A percentile compares a stretch with the other conserved stretches of the same genome.
Conservation (phyloP, 805 yeast genomes). For the Candida krabiensis region DNA sequence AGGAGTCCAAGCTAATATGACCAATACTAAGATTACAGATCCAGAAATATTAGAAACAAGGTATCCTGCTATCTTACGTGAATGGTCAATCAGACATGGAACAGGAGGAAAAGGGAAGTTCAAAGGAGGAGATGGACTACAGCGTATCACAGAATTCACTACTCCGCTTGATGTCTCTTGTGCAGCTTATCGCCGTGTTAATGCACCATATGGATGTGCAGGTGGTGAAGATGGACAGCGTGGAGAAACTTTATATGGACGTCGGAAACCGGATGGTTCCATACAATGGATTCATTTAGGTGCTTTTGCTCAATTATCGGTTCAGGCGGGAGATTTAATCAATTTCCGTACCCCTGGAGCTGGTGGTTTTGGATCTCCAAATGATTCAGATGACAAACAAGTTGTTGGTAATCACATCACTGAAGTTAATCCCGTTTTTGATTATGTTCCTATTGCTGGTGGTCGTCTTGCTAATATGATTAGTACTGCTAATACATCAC, state of each 20-base stretch:
- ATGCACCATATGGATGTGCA: slow-evolving; percentile 53
- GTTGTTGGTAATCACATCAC: no score
- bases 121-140: slow-evolving; percentile 53
- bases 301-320: slow-evolving; percentile 38
- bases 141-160: slow-evolving; percentile 48
- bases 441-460: slow-evolving; percentile 20
- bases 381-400: no score
- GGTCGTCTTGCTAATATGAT: slow-evolving; percentile 17
- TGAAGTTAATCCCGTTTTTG: not conserved
- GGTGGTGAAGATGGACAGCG: slow-evolving; percentile 55
- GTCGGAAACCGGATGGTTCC: slow-evolving; percentile 28
- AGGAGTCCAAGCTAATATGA: slow-evolving; percentile 48
- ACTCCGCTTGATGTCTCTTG: slow-evolving; percentile 42
- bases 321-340: slow-evolving; percentile 38
- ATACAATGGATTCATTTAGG: slow-evolving; percentile 35
- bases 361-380: slow-evolving; percentile 47
- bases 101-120: slow-evolving; percentile 53
- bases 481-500: slow-evolving; percentile 22
- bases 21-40: slow-evolving; percentile 44
- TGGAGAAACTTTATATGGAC: slow-evolving; percentile 41
- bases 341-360: slow-evolving; percentile 42
- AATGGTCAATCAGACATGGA: slow-evolving; percentile 42
- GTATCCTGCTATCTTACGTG: slow-evolving; percentile 49
- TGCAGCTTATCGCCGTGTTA: slow-evolving; percentile 51
- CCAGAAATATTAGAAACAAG: slow-evolving; percentile 53